Conservation (phyloP, 2,329 filamentous ascomycete genomes). For the Fusarium veterinarium region DNA sequence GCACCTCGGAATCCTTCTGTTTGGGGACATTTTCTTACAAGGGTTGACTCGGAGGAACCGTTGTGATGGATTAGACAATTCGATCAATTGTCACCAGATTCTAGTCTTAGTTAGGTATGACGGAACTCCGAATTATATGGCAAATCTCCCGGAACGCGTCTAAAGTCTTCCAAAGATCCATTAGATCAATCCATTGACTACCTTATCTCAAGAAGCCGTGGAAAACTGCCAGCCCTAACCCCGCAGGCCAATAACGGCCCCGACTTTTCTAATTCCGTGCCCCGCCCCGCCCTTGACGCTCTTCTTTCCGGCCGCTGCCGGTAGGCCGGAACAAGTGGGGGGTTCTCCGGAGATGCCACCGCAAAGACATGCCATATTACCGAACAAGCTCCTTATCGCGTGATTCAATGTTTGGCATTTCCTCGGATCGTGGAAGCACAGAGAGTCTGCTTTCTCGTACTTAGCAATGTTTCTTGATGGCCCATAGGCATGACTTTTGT, state of each 20-base stretch:
- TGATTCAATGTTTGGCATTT: constrained; percentile 9
- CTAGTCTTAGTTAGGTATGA: not conserved
- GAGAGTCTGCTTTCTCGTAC: too few species aligned
- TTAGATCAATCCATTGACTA: not conserved
- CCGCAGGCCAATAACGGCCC: constrained; percentile 43
- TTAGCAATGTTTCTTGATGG: too few species aligned
- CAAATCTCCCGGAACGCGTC: not conserved
- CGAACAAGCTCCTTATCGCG: constrained; percentile 3
- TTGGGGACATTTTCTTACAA: not conserved
- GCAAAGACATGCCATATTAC: not conserved
- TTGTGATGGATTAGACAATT: not conserved
- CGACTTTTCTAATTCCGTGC: constrained; percentile 44
- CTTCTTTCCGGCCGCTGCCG: constrained; percentile 28
- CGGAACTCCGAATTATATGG: not conserved
- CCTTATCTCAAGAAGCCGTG: not conserved
- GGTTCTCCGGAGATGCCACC: constrained; percentile 16
- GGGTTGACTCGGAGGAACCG: not conserved
- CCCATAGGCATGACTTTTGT: too few species aligned
- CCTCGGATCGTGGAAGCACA: constrained; percentile 7
- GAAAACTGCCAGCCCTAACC: constrained; percentile 15
- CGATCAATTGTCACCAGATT: not conserved
- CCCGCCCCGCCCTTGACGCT: not conserved
- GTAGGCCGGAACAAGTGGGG: constrained; percentile 29
- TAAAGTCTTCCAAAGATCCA: not conserved
- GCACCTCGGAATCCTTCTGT: constrained; percentile 10